phyloP scores from a whole-genome alignment of 1,284 basidiomycete species.

The Vanrija humicola region DNA sequence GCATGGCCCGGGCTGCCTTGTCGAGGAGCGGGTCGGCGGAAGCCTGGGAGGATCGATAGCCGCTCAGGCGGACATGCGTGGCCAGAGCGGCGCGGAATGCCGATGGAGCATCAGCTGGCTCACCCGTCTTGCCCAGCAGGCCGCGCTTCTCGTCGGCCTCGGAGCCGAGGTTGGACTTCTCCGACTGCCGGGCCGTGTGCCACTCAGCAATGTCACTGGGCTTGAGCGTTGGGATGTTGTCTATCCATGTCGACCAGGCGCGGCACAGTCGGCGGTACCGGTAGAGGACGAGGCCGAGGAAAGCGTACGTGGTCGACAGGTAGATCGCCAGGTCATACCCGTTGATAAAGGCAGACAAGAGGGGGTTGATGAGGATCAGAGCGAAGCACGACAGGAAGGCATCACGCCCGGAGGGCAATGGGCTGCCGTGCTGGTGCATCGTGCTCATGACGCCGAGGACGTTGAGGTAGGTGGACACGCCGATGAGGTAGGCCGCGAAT shows the following conservation, averaged over 20 bases:
- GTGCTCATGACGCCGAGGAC: slow-evolving; percentile 13
- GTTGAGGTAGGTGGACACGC: slow-evolving; percentile 12
- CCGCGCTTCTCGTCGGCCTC: not conserved
- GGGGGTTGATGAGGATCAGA: slow-evolving; percentile 4
- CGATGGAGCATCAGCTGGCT: not conserved
- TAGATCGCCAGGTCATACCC: slow-evolving; percentile 13
- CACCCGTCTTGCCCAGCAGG: not conserved
- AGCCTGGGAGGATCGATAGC: not conserved
- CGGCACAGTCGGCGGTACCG: slow-evolving; percentile 10
- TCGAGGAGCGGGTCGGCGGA: slow-evolving; percentile 1
- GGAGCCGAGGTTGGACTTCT: not conserved
- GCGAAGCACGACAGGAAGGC: slow-evolving; percentile 7
- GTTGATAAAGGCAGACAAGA: slow-evolving; percentile 4
- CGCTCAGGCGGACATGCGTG: no score
- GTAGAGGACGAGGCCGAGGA: not conserved
- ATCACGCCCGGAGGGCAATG: slow-evolving; percentile 9
- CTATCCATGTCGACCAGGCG: slow-evolving; percentile 11
- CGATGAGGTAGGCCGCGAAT: slow-evolving; percentile 8
- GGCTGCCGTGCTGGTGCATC: slow-evolving; percentile 12
- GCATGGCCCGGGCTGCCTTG: slow-evolving; percentile 4
- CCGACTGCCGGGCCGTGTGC: not conserved
- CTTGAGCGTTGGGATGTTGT: slow-evolving; percentile 7
- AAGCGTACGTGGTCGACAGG: slow-evolving; percentile 7
- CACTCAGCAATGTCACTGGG: slow-evolving; percentile 4
- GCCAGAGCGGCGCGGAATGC: slow-evolving; percentile 3